Evolutionary conservation across 441 rosid species (phyloP).

Genomic region (Adansonia madagascariensis): DNA sequence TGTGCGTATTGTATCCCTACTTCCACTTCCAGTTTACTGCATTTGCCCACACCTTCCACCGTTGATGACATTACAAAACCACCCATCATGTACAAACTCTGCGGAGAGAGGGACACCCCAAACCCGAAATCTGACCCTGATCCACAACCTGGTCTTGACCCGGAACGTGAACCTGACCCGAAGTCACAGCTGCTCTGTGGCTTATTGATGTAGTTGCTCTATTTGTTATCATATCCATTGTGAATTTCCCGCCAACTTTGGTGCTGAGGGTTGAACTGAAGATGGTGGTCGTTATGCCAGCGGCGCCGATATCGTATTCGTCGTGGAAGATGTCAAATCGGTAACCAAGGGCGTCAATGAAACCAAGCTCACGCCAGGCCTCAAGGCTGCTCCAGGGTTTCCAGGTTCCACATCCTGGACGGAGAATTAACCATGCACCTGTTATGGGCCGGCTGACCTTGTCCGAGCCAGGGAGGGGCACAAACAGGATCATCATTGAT

Average conservation of each 20-base stretch:
- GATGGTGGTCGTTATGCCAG: slow-evolving; percentile 34
- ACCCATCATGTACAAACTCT: slow-evolving; percentile 36
- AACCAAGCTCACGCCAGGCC: slow-evolving; percentile 69
- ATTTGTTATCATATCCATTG: slow-evolving; percentile 58
- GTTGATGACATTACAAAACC: slow-evolving; percentile 90
- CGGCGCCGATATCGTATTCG: slow-evolving; percentile 38
- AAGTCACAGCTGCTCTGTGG: slow-evolving; percentile 67
- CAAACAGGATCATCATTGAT: slow-evolving; percentile 91
- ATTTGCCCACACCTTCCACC: slow-evolving; percentile 55
- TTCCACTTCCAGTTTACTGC: slow-evolving; percentile 72
- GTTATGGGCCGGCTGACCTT: slow-evolving; percentile 76
- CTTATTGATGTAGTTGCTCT: slow-evolving; percentile 54
- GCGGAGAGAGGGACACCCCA: slow-evolving; percentile 39
- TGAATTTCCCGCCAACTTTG: slow-evolving; percentile 71
- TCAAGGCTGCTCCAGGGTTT: slow-evolving; percentile 90
- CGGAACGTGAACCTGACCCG: slow-evolving; percentile 58
- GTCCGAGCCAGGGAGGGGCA: slow-evolving; percentile 76
- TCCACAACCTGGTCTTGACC: slow-evolving; percentile 63
- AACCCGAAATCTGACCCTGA: slow-evolving; percentile 74
- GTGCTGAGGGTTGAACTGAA: slow-evolving; percentile 54
- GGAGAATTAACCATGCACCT: slow-evolving; percentile 84
- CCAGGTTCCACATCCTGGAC: slow-evolving; percentile 74
- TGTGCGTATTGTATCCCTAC: slow-evolving; percentile 78
- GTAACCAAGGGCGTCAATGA: slow-evolving; percentile 59
- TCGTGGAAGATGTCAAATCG: slow-evolving; percentile 64